phyloP scores from a whole-genome alignment of 73 alveolate genomes.

The Blepharisma stoltei region DNA sequence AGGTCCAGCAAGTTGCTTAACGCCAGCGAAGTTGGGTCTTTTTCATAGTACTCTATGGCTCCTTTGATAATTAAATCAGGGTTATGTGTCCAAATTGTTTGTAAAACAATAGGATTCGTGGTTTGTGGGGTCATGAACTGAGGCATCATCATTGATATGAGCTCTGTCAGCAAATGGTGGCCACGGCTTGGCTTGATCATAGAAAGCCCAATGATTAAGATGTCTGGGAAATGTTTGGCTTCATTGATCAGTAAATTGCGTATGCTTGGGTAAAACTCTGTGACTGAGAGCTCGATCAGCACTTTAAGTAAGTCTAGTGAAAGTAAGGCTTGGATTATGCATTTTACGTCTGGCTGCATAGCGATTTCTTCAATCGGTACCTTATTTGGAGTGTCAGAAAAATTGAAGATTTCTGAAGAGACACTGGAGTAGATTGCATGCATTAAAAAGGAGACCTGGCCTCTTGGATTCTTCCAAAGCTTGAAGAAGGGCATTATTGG shows the following conservation, averaged over 20 bases:
- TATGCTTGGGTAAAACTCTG: constrained; percentile 64
- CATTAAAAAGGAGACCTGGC: constrained; percentile 44
- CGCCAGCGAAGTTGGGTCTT: constrained; percentile 73
- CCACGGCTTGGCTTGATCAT: constrained; percentile 47
- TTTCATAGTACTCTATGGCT: constrained; percentile 77
- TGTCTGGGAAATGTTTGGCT: constrained; percentile 76
- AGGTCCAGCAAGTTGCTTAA: constrained; percentile 82
- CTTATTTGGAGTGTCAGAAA: constrained; percentile 30
- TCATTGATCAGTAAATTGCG: constrained; percentile 74
- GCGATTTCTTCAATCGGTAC: constrained; percentile 12
- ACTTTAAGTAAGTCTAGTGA: constrained; percentile 76
- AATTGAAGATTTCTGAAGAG: constrained; percentile 19
- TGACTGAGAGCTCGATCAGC: constrained; percentile 68
- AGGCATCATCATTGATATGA: constrained; percentile 43
- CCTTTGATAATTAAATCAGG: constrained; percentile 76
- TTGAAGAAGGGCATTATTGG: constrained; percentile 46
- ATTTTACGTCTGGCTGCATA: constrained; percentile 30
- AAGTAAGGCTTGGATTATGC: constrained; percentile 51
- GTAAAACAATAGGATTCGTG: constrained; percentile 70
- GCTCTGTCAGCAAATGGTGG: constrained; percentile 45
- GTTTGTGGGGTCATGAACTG: constrained; percentile 77
- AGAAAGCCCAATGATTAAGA: constrained; percentile 62
- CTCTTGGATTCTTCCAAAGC: constrained; percentile 46
- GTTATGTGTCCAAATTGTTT: constrained; percentile 76
- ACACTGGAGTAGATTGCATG: constrained; percentile 35